Evolutionary conservation across 768 basidiomycete genomes (phyloP), one percentile per base, ranked within the genome.

Genomic region (Hydnum rufescens): DNA sequence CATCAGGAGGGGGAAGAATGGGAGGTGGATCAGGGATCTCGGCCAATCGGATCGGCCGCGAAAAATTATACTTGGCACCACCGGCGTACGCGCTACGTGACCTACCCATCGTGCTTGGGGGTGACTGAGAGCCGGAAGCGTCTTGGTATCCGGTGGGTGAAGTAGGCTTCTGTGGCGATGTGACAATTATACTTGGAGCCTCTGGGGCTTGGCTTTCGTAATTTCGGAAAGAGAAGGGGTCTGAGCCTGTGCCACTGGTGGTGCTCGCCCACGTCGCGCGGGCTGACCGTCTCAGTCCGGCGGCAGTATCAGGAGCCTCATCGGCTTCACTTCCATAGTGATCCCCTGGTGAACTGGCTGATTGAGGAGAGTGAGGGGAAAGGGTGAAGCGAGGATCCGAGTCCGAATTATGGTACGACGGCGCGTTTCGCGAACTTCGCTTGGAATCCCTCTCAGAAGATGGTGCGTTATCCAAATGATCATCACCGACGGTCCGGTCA

Each of bases 11-110:
- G n/a, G n/a, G n/a, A n/a, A 64, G 58, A 57, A 68, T 68, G 0
- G 63, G 64, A 18, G 72, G 70, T 22, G 74, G 72, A 51, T 73
- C 70, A 44, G 80, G 78, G 36, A 13, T 22, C 13, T 39, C 36
- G 13, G 36, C 36, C 22, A 39, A 22, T 13, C 36, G 36, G 13
- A 39, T 13, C 0, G 36, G 36, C 36, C 36, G 13, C 13, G 36
- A 39, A 22, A 13, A 39, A 22, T 39, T 39, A 22, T 39, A 22
- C 36, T 39, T 39, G 13, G 13, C 36, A 13, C 36, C 36, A 39
- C 13, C 13, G 36, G 13, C 36, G 36, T 39, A 39, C 13, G 13
- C 13, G 36, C 36, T 39, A 39, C 13, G 36, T 13, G 36, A 39
- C 36, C 36, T 13, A 13, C 36, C 36, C 13, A 39, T 39, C 13